Conservation (phyloP, 2,329 filamentous ascomycete genomes). For the Curvularia eragrostidis region DNA sequence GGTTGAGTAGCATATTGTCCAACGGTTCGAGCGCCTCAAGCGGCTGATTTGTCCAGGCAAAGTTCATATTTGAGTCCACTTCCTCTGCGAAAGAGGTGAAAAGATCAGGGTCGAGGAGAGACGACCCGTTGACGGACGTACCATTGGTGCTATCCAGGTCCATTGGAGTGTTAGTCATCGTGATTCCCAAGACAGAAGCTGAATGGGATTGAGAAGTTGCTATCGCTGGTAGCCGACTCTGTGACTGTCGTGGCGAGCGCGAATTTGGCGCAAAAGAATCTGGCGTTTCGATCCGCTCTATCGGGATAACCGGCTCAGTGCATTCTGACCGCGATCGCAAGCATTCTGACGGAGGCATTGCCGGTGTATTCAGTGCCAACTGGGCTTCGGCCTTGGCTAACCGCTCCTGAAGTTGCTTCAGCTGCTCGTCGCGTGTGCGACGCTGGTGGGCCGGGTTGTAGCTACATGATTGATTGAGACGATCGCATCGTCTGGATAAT, state of each 20-base stretch:
- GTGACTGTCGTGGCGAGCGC: background rate
- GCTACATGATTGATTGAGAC: background rate
- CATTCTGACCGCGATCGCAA: background rate
- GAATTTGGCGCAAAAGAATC: background rate
- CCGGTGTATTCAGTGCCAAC: background rate
- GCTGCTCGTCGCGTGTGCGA: constrained; percentile 6
- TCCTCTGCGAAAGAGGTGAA: background rate
- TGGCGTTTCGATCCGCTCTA: background rate
- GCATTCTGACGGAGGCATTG: background rate
- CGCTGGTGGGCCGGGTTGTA: background rate
- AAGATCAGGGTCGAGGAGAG: background rate
- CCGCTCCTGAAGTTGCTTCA: constrained; percentile 4
- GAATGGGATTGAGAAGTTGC: background rate
- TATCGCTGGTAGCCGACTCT: background rate
- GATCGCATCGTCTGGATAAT: background rate
- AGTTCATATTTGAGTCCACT: background rate
- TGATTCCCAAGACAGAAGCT: background rate
- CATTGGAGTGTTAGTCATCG: background rate
- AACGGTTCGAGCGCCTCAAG: background rate
- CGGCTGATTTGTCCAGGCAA: background rate
- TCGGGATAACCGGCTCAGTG: background rate
- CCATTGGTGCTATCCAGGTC: background rate
- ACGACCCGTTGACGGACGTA: background rate
- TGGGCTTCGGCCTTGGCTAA: background rate
- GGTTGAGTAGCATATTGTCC: background rate